Percentiles rank a stretch among this genome's conserved stretches.
Conservation (phyloP, 2,329 filamentous ascomycete species). For the Fusarium euwallaceae region DNA sequence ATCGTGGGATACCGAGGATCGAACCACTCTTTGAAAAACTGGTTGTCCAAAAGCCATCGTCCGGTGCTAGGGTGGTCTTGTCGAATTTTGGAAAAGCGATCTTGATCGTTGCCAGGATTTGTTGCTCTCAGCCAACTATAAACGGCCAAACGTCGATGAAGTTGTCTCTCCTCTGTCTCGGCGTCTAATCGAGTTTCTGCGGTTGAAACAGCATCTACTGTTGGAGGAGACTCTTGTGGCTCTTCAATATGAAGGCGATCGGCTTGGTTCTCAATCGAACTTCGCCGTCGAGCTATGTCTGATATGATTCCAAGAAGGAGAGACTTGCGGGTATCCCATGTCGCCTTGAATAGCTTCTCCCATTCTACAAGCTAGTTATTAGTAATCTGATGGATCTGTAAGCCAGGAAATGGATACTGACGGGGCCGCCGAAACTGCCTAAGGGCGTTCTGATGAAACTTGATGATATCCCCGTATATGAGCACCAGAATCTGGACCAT, state of each 20-base stretch:
- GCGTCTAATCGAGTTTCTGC: too few relatives aligned
- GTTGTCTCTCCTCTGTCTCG: too few relatives aligned
- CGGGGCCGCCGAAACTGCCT: neutral
- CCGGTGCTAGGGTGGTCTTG: neutral
- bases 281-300: too few relatives aligned
- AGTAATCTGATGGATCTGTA: too few relatives aligned
- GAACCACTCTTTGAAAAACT: neutral
- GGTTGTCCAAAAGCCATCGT: neutral
- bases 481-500: neutral
- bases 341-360: too few relatives aligned
- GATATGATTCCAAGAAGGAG: too few relatives aligned
- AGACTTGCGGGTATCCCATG: too few relatives aligned
- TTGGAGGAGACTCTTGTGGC: too few relatives aligned
- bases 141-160: neutral
- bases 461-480: neutral
- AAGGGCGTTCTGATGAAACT: neutral
- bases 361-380: too few relatives aligned
- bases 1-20: neutral
- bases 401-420: neutral
- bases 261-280: too few relatives aligned
- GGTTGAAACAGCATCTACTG: too few relatives aligned
- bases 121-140: neutral
- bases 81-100: neutral
- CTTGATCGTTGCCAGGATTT: neutral
- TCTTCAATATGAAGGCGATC: too few relatives aligned